phyloP scores from a whole-genome alignment of 352 stramenopile species.

The Peronosclerospora sorghi region DNA sequence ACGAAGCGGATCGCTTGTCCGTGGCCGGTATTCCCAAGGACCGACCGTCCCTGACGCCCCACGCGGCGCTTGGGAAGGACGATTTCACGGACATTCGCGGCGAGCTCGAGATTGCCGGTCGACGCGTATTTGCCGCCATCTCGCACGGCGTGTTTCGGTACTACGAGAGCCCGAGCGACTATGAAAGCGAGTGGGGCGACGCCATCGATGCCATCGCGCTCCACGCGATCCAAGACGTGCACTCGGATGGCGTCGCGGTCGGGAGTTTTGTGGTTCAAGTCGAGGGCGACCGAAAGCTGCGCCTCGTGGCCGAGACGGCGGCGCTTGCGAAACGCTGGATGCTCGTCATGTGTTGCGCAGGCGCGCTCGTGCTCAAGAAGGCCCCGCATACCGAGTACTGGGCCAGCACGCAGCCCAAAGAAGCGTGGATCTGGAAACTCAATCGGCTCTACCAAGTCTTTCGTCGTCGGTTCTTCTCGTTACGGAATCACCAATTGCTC shows the following conservation, averaged over 20 bases:
- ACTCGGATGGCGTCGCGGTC: conserved; percentile 58
- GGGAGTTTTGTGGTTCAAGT: conserved; percentile 74
- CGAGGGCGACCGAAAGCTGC: conserved; percentile 52
- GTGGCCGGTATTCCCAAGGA: conserved; percentile 23
- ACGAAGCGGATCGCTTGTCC: conserved; percentile 17
- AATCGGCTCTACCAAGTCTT: conserved; percentile 81
- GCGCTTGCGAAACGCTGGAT: conserved; percentile 77
- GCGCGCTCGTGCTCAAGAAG: conserved; percentile 66
- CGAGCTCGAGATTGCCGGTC: conserved; percentile 52
- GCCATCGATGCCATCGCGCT: conserved; percentile 73
- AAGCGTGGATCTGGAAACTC: conserved; percentile 83
- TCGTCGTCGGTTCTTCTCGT: conserved; percentile 66
- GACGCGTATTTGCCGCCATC: conserved; percentile 63
- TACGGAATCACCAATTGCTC: conserved; percentile 77
- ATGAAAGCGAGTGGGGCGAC: conserved; percentile 77
- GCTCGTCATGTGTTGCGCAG: conserved; percentile 83
- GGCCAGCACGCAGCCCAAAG: conserved; percentile 67
- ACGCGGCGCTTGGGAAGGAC: conserved; percentile 18
- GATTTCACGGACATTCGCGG: conserved; percentile 52
- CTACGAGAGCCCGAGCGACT: conserved; percentile 73
- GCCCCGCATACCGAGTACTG: conserved; percentile 50
- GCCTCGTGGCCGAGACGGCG: conserved; percentile 54
- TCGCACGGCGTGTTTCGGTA: conserved; percentile 80
- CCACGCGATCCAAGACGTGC: conserved; percentile 64
- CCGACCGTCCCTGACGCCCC: conserved; percentile 14